A percentile compares a stretch with the other conserved stretches of the same genome.
Conservation (phyloP, 306 rosid genomes). For the Gleditsia sinensis region DNA sequence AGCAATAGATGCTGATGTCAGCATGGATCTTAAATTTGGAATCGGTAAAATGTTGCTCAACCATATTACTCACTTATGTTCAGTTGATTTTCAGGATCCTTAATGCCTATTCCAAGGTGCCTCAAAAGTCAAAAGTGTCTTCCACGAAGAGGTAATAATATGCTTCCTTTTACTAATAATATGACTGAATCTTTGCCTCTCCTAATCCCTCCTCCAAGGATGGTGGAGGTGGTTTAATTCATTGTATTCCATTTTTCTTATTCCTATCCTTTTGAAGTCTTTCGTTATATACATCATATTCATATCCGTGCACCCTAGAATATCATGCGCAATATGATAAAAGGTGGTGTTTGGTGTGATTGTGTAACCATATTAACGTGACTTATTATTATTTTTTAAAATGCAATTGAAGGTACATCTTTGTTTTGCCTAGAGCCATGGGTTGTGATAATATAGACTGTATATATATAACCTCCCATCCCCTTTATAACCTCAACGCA, state of each 20-base stretch:
- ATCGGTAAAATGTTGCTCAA: background rate
- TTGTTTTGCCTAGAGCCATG: background rate
- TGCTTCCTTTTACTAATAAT: background rate
- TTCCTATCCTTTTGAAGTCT: background rate
- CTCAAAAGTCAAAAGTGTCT: conserved; percentile 41
- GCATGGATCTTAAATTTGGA: background rate
- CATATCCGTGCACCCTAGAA: background rate
- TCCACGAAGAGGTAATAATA: conserved; percentile 31
- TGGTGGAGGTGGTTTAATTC: background rate
- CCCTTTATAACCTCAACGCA: background rate
- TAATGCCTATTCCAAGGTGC: conserved; percentile 39
- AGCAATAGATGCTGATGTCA: background rate
- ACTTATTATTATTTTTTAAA: background rate
- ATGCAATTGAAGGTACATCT: background rate
- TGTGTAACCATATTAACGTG: background rate
- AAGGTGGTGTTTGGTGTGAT: background rate
- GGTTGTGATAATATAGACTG: background rate
- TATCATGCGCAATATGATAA: background rate
- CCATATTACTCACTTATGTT: background rate
- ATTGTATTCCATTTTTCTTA: background rate
- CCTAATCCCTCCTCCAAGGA: background rate
- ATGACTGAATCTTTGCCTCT: background rate
- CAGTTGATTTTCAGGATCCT: conserved; percentile 32
- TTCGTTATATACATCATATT: background rate
- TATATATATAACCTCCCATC: background rate